Conservation (phyloP, 2,329 filamentous ascomycete genomes). For the Dendryphion nanum region DNA sequence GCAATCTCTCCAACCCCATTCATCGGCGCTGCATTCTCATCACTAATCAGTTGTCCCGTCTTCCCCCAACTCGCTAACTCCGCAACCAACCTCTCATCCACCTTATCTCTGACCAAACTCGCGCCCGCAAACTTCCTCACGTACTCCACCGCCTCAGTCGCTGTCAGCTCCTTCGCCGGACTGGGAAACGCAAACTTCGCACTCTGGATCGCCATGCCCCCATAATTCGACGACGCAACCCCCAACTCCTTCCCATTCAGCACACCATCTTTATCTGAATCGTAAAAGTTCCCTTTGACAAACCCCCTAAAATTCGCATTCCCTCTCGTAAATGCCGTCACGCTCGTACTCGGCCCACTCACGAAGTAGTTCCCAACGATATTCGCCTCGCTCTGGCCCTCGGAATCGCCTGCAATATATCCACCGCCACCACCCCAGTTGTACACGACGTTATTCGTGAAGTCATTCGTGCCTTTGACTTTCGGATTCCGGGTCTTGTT, state of each 20-base stretch:
- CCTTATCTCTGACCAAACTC: conserved; percentile 45
- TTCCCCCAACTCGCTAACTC: conserved; percentile 50
- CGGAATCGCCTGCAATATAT: conserved; percentile 55
- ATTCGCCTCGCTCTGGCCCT: conserved; percentile 49
- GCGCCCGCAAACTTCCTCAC: conserved; percentile 45
- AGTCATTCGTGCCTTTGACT: conserved; percentile 58
- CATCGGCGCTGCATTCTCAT: conserved; percentile 45
- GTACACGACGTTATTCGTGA: conserved; percentile 53
- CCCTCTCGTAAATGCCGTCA: conserved; percentile 55
- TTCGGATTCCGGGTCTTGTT: conserved; percentile 59
- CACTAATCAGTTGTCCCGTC: conserved; percentile 45
- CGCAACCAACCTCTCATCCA: conserved; percentile 45
- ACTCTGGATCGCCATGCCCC: conserved; percentile 45
- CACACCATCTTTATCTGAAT: conserved; percentile 49
- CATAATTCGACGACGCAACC: conserved; percentile 46
- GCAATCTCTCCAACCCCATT: conserved; percentile 42
- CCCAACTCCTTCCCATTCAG: conserved; percentile 51
- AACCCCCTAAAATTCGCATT: conserved; percentile 55
- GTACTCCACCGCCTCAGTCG: conserved; percentile 42
- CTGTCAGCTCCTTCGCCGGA: conserved; percentile 41
- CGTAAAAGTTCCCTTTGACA: conserved; percentile 54
- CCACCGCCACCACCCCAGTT: conserved; percentile 57
- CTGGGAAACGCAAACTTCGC: conserved; percentile 45
- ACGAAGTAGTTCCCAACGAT: conserved; percentile 60
- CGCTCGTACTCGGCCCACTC: conserved; percentile 51